Evolutionary conservation across 192 early-diverging fungal species (phyloP).

Genomic region (Martensiomyces pterosporus): DNA sequence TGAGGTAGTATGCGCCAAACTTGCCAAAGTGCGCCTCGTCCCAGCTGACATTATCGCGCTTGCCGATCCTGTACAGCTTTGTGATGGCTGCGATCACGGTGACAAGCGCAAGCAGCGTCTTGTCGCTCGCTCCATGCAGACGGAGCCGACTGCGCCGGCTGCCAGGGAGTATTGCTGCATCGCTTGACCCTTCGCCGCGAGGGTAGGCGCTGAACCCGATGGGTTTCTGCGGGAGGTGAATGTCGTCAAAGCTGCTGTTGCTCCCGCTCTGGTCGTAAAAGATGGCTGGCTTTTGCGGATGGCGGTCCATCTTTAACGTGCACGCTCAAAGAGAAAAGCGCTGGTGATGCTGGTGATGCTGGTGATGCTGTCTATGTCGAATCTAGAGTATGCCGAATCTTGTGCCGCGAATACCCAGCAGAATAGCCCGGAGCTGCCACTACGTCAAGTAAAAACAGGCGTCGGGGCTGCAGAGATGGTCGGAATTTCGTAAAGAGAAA

Average conservation of each 20-base stretch:
- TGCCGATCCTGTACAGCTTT: slow-evolving; percentile 41
- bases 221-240: slow-evolving; percentile 23
- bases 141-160: slow-evolving; percentile 3
- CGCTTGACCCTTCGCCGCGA: slow-evolving; percentile 2
- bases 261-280: slow-evolving; percentile 37
- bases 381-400: no score
- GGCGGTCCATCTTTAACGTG: background rate
- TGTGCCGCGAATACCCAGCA: no score
- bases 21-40: slow-evolving; percentile 68
- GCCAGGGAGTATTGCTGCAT: slow-evolving; percentile 3
- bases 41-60: slow-evolving; percentile 58
- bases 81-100: slow-evolving; percentile 33
- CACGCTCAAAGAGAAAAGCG: no score
- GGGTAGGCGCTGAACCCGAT: slow-evolving; percentile 42
- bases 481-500: no score
- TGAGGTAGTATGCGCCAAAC: slow-evolving; percentile 91
- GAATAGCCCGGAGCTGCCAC: no score
- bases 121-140: slow-evolving; percentile 15
- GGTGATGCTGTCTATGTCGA: no score
- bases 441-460: no score
- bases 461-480: no score
- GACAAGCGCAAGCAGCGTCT: slow-evolving; percentile 30
- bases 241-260: slow-evolving; percentile 20
- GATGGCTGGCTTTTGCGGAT: slow-evolving; percentile 5
- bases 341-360: no score